Conservation (phyloP, 176 grass and related monocot species). For the Areca catechu region DNA sequence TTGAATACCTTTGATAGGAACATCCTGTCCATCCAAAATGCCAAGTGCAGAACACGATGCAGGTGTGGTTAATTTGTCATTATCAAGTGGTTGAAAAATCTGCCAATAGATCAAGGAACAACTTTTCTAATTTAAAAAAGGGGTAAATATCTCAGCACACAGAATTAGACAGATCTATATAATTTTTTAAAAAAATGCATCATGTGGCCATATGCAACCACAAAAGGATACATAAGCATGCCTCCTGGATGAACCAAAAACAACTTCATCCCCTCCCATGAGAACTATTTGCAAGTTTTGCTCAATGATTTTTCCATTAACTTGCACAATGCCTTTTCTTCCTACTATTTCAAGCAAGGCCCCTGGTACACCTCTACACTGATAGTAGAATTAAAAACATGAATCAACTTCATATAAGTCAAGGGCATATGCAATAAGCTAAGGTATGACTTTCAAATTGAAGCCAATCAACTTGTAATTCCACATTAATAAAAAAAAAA, state of each 20-base stretch:
- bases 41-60: slow-evolving; percentile 31
- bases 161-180: no score
- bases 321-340: slow-evolving; percentile 65
- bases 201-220: background rate
- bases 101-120: slow-evolving; percentile 32
- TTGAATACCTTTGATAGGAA: slow-evolving; percentile 42
- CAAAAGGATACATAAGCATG: slow-evolving; percentile 95
- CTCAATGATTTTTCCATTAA: slow-evolving; percentile 58
- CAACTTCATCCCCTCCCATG: slow-evolving; percentile 79
- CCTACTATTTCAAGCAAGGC: slow-evolving; percentile 75
- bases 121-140: slow-evolving; percentile 17
- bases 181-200: no score
- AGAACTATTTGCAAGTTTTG: slow-evolving; percentile 51
- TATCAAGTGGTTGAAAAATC: slow-evolving; percentile 95
- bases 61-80: slow-evolving; percentile 45
- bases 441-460: no score
- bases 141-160: background rate
- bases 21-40: slow-evolving; percentile 36
- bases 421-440: no score
- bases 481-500: background rate
- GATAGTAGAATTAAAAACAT: background rate
- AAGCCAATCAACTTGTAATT: no score
- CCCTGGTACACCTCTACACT: slow-evolving; percentile 26
- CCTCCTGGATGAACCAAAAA: slow-evolving; percentile 66
- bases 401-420: no score